Base-by-base conservation (phyloP, 179 eudicot species). In the Spergularia azorica region DNA sequence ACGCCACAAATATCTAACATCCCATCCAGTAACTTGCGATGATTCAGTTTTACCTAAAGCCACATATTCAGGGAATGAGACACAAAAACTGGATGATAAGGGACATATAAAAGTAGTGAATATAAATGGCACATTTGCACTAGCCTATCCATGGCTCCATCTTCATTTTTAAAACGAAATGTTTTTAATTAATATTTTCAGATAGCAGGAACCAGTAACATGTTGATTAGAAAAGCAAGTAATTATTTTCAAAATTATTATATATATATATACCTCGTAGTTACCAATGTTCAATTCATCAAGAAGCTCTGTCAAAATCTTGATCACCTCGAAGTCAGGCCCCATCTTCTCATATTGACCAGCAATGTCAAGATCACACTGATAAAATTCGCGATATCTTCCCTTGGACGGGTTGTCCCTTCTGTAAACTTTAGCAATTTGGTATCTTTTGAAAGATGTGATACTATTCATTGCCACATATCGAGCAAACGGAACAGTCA, bases 321-420 rank as follows among this genome's bases (percentile, higher is more conserved):
- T 89, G 61, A 96, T 75, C 77, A 90, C 92, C 90, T 96, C 98
- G 83, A 91, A 96, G 73, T 94, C 98, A 52, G 98, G 96, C 59
- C 90, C 91, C 98, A 94, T 94, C 69, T 84, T 87, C 63, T 90
- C 98, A 77, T 79, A 87, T 60, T 94, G 94, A 72, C 99, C 98
- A 65, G 99, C 99, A 67, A 95, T 90, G 73, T 94, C 99, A 80
- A 94, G 89, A 74, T 96, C 98, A 77, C 99, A 94, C 79, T 94
- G 99, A 90, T 92, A 96, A 82, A 96, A 96, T 87, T 96, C 99
- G 77, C 98, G 93, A 72, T 83, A 94, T 82, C 99, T 85, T 79
- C 98, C 99, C 84, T 94, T 96, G 3, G 99, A 96, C 58, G 97
- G 98, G 76, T 94, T 96, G 79, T 96, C 98, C 86, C 99, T 89